These are phyloP conservation scores for Saccharomycopsis sp. DNA, from an alignment of 805 yeast species.

Conservation along the genomic window DNA sequence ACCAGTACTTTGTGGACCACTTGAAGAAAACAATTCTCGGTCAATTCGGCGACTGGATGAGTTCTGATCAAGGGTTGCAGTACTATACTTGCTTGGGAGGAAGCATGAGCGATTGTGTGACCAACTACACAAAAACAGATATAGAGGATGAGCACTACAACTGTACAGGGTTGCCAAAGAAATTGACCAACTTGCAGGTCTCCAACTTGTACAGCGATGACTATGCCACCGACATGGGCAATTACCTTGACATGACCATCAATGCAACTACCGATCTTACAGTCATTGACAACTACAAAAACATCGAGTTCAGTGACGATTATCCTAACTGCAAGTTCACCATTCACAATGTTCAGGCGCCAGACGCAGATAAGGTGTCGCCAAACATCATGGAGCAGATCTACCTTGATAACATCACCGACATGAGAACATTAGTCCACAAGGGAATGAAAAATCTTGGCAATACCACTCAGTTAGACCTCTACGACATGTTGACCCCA, in stretches of 20 bases:
- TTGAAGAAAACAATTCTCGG: conserved; percentile 9
- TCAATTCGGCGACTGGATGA: conserved; percentile 12
- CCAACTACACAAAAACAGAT: neutral
- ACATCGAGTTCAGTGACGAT: neutral
- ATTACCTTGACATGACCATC: conserved; percentile 7
- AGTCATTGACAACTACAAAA: neutral
- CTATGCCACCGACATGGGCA: conserved; percentile 3
- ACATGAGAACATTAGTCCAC: conserved; percentile 7
- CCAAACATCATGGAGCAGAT: conserved; percentile 16
- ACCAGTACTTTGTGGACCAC: conserved; percentile 11
- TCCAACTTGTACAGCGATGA: neutral
- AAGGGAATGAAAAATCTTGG: conserved; percentile 7
- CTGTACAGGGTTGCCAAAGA: neutral
- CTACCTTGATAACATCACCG: conserved; percentile 9
- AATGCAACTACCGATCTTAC: neutral
- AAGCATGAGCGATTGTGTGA: neutral
- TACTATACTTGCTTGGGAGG: conserved; percentile 6
- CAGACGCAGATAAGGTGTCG: conserved; percentile 7
- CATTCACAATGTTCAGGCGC: conserved; percentile 10
- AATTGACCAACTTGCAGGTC: conserved; percentile 7
- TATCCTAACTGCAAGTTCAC: conserved; percentile 4
- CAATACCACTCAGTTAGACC: conserved; percentile 9
- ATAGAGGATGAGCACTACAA: neutral
- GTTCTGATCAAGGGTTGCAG: neutral
- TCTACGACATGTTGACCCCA: conserved; percentile 14